These are phyloP conservation scores for Crucibulum laeve DNA, from an alignment of 768 basidiomycete genomes.

Conservation along the genomic window DNA sequence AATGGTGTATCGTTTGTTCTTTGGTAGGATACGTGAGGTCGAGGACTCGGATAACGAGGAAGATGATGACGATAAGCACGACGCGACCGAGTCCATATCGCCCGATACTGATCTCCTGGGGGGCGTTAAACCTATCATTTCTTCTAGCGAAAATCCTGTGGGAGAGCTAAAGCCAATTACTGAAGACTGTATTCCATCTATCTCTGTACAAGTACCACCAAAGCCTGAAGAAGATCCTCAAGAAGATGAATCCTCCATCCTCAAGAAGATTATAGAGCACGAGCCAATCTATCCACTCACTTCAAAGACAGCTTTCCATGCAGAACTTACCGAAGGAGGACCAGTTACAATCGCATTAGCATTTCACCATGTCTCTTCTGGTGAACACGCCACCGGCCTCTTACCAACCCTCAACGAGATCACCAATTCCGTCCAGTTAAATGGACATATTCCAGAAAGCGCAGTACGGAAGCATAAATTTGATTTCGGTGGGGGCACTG, in stretches of 20 bases:
- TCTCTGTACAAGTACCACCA: too few relatives aligned
- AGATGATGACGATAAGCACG: neutral
- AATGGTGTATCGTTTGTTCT: constrained; percentile 4
- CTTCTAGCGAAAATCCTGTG: too few relatives aligned
- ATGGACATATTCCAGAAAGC: constrained; percentile 17
- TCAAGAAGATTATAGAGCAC: too few relatives aligned
- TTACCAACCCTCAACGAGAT: constrained; percentile 2
- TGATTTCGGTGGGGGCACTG: constrained; percentile 5
- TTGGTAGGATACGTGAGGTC: constrained; percentile 2
- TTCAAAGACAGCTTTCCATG: neutral
- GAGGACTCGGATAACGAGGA: constrained; percentile 1
- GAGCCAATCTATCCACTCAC: too few relatives aligned
- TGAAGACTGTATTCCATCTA: too few relatives aligned
- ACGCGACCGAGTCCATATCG: too few relatives aligned
- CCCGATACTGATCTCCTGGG: too few relatives aligned
- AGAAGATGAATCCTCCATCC: too few relatives aligned
- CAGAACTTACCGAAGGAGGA: neutral
- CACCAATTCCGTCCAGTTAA: constrained; percentile 16
- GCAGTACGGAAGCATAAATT: constrained; percentile 9
- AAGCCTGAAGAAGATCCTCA: neutral
- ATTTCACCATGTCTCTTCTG: neutral
- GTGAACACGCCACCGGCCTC: neutral
- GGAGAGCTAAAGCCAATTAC: too few relatives aligned
- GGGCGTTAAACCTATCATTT: too few relatives aligned
- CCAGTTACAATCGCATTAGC: constrained; percentile 1